phyloP scores from a whole-genome alignment of 129 eudicot genomes.

The Deinandra increscens region DNA sequence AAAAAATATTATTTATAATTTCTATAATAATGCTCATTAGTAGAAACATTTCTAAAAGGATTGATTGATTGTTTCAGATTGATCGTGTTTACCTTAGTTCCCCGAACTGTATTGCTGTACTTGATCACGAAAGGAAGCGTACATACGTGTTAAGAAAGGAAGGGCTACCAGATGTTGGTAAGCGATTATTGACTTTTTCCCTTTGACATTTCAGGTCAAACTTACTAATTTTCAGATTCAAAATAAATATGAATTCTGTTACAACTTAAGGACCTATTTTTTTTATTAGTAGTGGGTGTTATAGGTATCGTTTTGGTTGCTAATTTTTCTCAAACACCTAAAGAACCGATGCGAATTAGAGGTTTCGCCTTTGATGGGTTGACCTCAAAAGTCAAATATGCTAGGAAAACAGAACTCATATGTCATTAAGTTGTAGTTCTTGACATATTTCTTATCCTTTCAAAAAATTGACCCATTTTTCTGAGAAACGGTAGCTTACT shows the following conservation, averaged over 20 bases:
- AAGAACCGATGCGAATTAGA: neutral
- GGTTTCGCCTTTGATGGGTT: neutral
- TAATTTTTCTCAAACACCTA: neutral
- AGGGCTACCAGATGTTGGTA: constrained; percentile 92
- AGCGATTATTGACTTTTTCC: constrained; percentile 16
- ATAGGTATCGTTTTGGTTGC: neutral
- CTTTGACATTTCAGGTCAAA: constrained; percentile 16
- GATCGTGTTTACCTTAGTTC: constrained; percentile 84
- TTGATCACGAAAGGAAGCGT: constrained; percentile 89
- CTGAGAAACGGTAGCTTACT: neutral
- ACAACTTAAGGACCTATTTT: neutral
- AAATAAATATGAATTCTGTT: neutral
- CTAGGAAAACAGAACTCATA: neutral
- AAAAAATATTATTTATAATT: neutral
- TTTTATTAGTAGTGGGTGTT: neutral
- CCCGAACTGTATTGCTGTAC: constrained; percentile 74
- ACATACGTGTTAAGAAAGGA: constrained; percentile 74
- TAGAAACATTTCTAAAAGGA: neutral
- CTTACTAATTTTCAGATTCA: neutral
- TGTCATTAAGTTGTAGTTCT: neutral
- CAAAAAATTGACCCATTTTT: neutral
- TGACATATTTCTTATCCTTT: neutral
- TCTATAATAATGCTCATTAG: neutral
- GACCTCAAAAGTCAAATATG: constrained; percentile 22
- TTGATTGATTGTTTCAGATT: constrained; percentile 45